Conservation (phyloP, 1,284 basidiomycete genomes). For the Agroathelia rolfsii region DNA sequence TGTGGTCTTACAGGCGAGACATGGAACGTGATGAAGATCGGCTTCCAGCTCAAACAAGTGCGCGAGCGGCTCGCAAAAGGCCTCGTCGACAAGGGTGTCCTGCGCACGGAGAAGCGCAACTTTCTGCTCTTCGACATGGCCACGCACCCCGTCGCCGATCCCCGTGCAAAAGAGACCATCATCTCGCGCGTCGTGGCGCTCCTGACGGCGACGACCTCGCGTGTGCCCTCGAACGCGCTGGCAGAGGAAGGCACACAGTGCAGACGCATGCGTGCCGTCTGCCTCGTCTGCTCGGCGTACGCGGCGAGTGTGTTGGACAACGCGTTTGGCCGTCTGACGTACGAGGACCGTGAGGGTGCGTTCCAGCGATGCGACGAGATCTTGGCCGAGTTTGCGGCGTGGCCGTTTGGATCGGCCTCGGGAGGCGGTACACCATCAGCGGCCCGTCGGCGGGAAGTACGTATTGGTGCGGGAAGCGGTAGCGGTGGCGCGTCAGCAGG, state of each 20-base stretch:
- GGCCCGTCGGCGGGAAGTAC: conserved; percentile 29
- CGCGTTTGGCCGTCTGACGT: conserved; percentile 76
- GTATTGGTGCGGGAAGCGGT: conserved; percentile 45
- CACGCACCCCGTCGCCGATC: conserved; percentile 89
- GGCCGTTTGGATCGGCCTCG: conserved; percentile 70
- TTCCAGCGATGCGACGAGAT: conserved; percentile 89
- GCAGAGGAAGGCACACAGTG: conserved; percentile 74
- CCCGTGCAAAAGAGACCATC: conserved; percentile 80
- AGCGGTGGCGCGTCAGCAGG: conserved; percentile 37
- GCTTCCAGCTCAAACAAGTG: conserved; percentile 95
- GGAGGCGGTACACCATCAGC: conserved; percentile 17
- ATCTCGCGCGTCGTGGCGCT: conserved; percentile 68
- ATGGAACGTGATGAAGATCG: conserved; percentile 98
- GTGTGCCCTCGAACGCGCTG: conserved; percentile 64
- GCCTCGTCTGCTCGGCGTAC: conserved; percentile 80
- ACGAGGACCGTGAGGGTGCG: conserved; percentile 85
- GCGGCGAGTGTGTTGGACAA: conserved; percentile 94
- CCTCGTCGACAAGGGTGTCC: conserved; percentile 91
- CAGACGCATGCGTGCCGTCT: conserved; percentile 71
- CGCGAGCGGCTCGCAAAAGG: conserved; percentile 95
- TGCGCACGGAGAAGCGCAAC: conserved; percentile 96
- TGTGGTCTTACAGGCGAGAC: conserved; percentile 66
- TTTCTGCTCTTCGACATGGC: conserved; percentile 98
- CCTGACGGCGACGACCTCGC: conserved; percentile 77
- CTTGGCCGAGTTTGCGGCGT: conserved; percentile 78